These are phyloP conservation scores for Dendrocalamus sinicus DNA, from an alignment of 176 grass and related monocot genomes.

Conservation along the genomic window DNA sequence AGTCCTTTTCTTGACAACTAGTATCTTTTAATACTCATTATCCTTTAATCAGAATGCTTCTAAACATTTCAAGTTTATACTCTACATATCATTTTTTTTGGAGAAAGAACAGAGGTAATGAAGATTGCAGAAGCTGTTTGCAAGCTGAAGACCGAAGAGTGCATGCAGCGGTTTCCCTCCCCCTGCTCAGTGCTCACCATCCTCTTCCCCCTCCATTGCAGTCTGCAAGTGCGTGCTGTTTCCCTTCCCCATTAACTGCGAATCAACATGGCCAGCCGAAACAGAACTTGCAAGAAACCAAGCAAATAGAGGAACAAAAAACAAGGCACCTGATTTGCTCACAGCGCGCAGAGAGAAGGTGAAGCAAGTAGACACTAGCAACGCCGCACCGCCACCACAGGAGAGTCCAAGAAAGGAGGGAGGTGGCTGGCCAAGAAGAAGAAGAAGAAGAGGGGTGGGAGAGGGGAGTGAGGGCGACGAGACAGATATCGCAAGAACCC, in stretches of 20 bases:
- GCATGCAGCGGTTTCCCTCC: neutral
- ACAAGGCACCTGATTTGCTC: slow-evolving; percentile 13
- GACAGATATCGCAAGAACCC: slow-evolving; percentile 42
- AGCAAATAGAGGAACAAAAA: slow-evolving; percentile 19
- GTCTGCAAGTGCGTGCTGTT: slow-evolving; percentile 3
- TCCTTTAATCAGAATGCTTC: neutral
- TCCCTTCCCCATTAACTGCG: slow-evolving; percentile 3
- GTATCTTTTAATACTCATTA: neutral
- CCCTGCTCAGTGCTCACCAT: neutral
- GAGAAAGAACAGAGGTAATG: neutral
- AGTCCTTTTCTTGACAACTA: neutral
- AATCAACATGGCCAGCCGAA: slow-evolving; percentile 3
- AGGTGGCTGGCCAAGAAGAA: slow-evolving; percentile 2
- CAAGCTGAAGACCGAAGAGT: neutral
- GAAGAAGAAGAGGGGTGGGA: neutral
- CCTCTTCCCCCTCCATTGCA: neutral
- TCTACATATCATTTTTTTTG: neutral
- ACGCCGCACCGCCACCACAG: neutral
- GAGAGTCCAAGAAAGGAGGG: neutral
- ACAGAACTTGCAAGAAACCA: slow-evolving; percentile 18
- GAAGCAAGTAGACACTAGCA: neutral
- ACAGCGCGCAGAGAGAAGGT: neutral
- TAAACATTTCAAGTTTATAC: neutral
- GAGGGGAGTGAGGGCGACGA: neutral
- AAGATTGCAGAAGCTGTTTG: neutral